These are phyloP conservation scores for Aurifilum marmelostoma DNA, from an alignment of 2,329 filamentous ascomycete species.

Conservation along the genomic window DNA sequence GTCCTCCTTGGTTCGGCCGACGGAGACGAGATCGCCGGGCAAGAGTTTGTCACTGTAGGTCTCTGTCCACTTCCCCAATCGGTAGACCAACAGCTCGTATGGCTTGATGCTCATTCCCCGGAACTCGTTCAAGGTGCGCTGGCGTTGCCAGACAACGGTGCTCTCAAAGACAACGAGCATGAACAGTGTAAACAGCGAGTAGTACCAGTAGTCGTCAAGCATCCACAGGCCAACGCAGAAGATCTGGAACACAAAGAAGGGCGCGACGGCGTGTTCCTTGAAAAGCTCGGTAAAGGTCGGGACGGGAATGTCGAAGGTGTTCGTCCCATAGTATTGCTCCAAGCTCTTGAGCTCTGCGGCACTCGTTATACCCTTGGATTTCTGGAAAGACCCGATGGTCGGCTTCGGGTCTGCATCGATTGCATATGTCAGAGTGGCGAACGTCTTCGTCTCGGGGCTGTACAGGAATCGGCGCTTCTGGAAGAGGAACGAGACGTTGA, in stretches of 20 bases:
- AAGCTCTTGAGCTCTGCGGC: conserved; percentile 77
- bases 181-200: conserved; percentile 96
- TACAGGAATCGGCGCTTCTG: conserved; percentile 97
- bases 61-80: conserved; percentile 85
- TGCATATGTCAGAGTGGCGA: conserved; percentile 79
- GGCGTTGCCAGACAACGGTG: conserved; percentile 98
- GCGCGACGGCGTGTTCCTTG: conserved; percentile 96
- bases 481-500: conserved; percentile 87
- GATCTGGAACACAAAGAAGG: conserved; percentile 98
- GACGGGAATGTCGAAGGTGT: conserved; percentile 97
- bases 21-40: conserved; percentile 91
- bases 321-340: conserved; percentile 91
- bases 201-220: conserved; percentile 99
- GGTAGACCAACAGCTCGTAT: conserved; percentile 90
- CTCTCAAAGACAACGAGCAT: conserved; percentile 98
- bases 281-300: conserved; percentile 95
- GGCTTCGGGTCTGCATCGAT: conserved; percentile 88
- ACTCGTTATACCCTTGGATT: conserved; percentile 73
- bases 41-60: conserved; percentile 88
- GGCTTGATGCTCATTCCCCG: conserved; percentile 99
- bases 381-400: conserved; percentile 75
- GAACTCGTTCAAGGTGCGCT: conserved; percentile 94
- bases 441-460: conserved; percentile 70
- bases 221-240: conserved; percentile 99
- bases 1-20: conserved; percentile 93